phyloP scores from a whole-genome alignment of 2,329 filamentous ascomycete species.

The Aureobasidium namibiae region DNA sequence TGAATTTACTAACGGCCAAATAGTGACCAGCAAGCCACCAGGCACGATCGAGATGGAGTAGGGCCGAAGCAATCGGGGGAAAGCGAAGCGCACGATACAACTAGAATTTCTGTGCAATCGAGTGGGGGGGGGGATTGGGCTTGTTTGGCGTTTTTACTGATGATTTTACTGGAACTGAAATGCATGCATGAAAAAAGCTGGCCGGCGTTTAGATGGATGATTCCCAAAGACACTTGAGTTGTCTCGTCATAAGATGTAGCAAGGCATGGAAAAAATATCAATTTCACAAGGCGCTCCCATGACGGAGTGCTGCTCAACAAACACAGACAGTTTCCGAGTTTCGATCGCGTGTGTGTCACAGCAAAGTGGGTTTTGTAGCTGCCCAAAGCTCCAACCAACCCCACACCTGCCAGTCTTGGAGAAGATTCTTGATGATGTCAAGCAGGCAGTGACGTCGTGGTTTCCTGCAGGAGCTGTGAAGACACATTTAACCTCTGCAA shows the following conservation, averaged over 20 bases:
- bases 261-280: neutral
- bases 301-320: slow-evolving; percentile 11
- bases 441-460: neutral
- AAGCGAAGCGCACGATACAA: slow-evolving; percentile 4
- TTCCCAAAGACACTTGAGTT: neutral
- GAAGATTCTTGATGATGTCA: neutral
- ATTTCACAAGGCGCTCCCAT: slow-evolving; percentile 1
- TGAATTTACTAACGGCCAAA: slow-evolving; percentile 17
- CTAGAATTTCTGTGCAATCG: slow-evolving; percentile 1
- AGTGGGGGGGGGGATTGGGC: neutral
- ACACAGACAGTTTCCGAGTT: neutral
- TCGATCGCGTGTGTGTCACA: slow-evolving; percentile 7
- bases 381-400: slow-evolving; percentile 6
- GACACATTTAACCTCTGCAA: slow-evolving; percentile 11
- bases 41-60: slow-evolving; percentile 71
- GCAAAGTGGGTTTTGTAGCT: slow-evolving; percentile 7
- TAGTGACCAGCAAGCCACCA: slow-evolving; percentile 57
- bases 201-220: slow-evolving; percentile 8
- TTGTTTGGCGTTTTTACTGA: slow-evolving; percentile 9
- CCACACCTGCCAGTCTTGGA: slow-evolving; percentile 2
- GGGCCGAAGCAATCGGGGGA: slow-evolving; percentile 10
- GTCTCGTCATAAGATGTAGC: slow-evolving; percentile 4
- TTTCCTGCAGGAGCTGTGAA: neutral
- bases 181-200: slow-evolving; percentile 10
- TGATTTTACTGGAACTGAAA: slow-evolving; percentile 10